phyloP scores from a whole-genome alignment of 768 basidiomycete genomes.

The Hydnum rufescens region DNA sequence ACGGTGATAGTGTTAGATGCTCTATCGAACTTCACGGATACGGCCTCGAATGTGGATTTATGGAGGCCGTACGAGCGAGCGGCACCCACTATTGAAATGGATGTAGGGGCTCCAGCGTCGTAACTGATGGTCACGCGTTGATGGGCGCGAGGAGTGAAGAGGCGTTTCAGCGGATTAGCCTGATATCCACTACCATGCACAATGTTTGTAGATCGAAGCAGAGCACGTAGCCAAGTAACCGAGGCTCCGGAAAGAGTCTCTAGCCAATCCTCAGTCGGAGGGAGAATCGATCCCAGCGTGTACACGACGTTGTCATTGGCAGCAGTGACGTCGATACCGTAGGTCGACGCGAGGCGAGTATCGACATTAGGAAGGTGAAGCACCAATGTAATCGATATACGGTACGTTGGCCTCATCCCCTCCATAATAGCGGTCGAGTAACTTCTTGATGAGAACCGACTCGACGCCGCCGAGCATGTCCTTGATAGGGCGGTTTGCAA shows the following conservation, averaged over 20 bases:
- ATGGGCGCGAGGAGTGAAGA: constrained; percentile 60
- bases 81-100: constrained; percentile 51
- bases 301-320: constrained; percentile 25
- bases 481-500: constrained; percentile 87
- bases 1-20: constrained; percentile 40
- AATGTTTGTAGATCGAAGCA: constrained; percentile 60
- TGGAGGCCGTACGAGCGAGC: constrained; percentile 66
- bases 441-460: constrained; percentile 48
- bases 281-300: constrained; percentile 27
- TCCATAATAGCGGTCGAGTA: constrained; percentile 58
- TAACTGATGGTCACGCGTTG: constrained; percentile 56
- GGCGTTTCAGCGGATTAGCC: constrained; percentile 72
- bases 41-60: constrained; percentile 57
- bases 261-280: constrained; percentile 56
- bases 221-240: constrained; percentile 70
- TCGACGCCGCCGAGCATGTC: constrained; percentile 83
- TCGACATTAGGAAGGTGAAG: constrained; percentile 19
- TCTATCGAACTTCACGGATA: constrained; percentile 45
- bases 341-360: constrained; percentile 11
- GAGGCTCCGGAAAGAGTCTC: constrained; percentile 64
- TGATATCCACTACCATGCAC: constrained; percentile 75
- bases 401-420: constrained; percentile 64
- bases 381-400: constrained; percentile 63
- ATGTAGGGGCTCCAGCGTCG: constrained; percentile 26
- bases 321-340: constrained; percentile 31